A percentile compares a stretch with the other conserved stretches of the same genome.
phyloP scores from a whole-genome alignment of 192 early-diverging fungal species.

The Linnemannia zychae region DNA sequence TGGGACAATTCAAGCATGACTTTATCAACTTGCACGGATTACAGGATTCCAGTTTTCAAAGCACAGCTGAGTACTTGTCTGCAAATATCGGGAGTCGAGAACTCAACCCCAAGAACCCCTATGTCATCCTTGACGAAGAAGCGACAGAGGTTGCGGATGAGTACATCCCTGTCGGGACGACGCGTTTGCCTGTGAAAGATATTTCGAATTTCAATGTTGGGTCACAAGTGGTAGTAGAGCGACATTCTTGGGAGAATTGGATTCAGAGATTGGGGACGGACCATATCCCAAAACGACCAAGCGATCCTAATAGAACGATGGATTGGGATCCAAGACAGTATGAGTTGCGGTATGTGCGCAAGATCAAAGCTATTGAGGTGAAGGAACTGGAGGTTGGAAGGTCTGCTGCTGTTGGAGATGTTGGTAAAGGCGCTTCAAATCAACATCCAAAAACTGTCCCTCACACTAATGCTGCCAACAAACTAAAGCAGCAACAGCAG shows the following conservation, averaged over 20 bases:
- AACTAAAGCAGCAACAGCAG: background rate
- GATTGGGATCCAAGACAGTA: constrained; percentile 31
- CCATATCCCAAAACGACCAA: constrained; percentile 22
- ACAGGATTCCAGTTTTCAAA: constrained; percentile 34
- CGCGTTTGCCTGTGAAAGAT: constrained; percentile 25
- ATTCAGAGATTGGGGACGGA: constrained; percentile 20
- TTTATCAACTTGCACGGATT: constrained; percentile 36
- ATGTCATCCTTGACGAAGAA: constrained; percentile 16
- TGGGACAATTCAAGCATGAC: constrained; percentile 38
- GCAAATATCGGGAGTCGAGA: background rate
- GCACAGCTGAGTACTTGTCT: constrained; percentile 22
- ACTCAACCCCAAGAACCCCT: constrained; percentile 7
- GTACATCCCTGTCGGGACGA: constrained; percentile 32
- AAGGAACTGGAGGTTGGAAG: background rate
- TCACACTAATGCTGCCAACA: background rate
- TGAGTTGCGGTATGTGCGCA: constrained; percentile 20
- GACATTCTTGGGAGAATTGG: background rate
- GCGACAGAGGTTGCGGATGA: constrained; percentile 1
- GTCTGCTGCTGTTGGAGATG: background rate
- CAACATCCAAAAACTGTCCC: background rate
- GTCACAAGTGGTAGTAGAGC: constrained; percentile 13
- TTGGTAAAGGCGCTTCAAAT: background rate
- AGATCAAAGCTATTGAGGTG: constrained; percentile 23
- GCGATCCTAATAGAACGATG: background rate
- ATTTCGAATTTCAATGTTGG: constrained; percentile 24